Percentiles rank a stretch among this genome's conserved stretches.
Conservation (phyloP, 768 basidiomycete genomes). For the Phanerodontia chrysosporium region DNA sequence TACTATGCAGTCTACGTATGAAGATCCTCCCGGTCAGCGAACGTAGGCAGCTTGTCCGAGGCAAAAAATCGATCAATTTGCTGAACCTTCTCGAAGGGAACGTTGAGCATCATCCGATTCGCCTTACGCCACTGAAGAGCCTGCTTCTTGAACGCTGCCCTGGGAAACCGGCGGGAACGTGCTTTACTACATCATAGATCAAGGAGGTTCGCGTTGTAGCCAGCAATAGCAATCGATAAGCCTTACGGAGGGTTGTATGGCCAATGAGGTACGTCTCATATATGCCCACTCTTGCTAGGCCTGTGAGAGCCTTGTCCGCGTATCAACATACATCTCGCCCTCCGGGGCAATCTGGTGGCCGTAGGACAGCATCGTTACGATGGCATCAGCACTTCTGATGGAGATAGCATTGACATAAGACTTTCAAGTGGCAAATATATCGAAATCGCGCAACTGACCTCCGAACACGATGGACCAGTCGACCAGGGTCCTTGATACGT, state of each 20-base stretch:
- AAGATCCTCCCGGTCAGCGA: slow-evolving; percentile 50
- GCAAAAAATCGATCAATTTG: slow-evolving; percentile 59
- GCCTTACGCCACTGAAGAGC: slow-evolving; percentile 57
- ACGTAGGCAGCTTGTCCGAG: slow-evolving; percentile 50
- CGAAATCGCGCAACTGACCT: slow-evolving; percentile 7
- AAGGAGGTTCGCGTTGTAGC: neutral
- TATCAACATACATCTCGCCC: slow-evolving; percentile 18
- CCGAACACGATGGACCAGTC: slow-evolving; percentile 11
- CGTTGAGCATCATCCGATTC: slow-evolving; percentile 61
- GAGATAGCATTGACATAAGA: too few relatives aligned
- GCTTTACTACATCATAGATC: slow-evolving; percentile 33
- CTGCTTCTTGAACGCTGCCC: slow-evolving; percentile 59
- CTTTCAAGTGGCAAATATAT: too few relatives aligned
- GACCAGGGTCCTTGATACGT: slow-evolving; percentile 2
- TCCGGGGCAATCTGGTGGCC: slow-evolving; percentile 20
- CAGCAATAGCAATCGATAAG: slow-evolving; percentile 27
- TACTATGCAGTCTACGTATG: slow-evolving; percentile 43
- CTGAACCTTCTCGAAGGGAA: slow-evolving; percentile 54
- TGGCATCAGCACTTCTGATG: slow-evolving; percentile 14
- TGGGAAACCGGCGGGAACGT: slow-evolving; percentile 67
- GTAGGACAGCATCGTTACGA: slow-evolving; percentile 23
- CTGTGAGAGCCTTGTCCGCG: slow-evolving; percentile 14
- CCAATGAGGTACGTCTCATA: slow-evolving; percentile 14
- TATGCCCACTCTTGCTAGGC: slow-evolving; percentile 5
- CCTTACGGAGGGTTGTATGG: slow-evolving; percentile 7